Evolutionary conservation across 2,329 filamentous ascomycete genomes (phyloP).

Genomic region (Berkeleyomyces rouxiae): DNA sequence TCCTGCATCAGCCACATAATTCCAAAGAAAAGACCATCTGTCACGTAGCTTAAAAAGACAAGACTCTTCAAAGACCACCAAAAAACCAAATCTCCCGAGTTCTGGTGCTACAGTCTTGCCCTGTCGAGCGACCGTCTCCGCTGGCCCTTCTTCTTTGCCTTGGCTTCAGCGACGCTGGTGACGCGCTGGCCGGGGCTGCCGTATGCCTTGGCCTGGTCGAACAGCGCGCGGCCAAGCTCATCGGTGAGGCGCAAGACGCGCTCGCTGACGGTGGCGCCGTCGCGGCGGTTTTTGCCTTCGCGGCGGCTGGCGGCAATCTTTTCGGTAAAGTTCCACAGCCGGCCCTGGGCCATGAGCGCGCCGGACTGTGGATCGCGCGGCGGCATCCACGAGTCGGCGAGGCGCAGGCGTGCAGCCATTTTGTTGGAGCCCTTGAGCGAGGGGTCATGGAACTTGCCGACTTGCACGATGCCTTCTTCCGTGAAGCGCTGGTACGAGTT

Average conservation of each 20-base stretch:
- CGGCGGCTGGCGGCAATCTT: conserved; percentile 65
- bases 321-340: conserved; percentile 83
- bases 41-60: background rate
- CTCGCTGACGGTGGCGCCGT: conserved; percentile 73
- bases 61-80: background rate
- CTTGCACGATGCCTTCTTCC: conserved; percentile 74
- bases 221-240: conserved; percentile 52
- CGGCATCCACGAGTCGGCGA: conserved; percentile 62
- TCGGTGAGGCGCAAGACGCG: conserved; percentile 68
- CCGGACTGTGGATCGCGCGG: conserved; percentile 44
- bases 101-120: conserved; percentile 9
- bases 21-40: too few relatives aligned
- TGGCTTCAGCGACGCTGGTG: conserved; percentile 22
- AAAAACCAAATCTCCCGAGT: background rate
- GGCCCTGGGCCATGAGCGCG: conserved; percentile 49
- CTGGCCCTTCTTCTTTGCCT: conserved; percentile 29
- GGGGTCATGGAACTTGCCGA: conserved; percentile 50
- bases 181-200: conserved; percentile 35
- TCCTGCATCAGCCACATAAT: too few relatives aligned
- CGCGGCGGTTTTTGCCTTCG: conserved; percentile 91
- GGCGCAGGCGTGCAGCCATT: conserved; percentile 42
- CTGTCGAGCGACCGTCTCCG: conserved; percentile 33
- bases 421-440: conserved; percentile 23
- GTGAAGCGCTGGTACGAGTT: conserved; percentile 81
- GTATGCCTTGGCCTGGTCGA: conserved; percentile 35